phyloP scores from a whole-genome alignment of 2,329 filamentous ascomycete species.

The Xylariales sp. region DNA sequence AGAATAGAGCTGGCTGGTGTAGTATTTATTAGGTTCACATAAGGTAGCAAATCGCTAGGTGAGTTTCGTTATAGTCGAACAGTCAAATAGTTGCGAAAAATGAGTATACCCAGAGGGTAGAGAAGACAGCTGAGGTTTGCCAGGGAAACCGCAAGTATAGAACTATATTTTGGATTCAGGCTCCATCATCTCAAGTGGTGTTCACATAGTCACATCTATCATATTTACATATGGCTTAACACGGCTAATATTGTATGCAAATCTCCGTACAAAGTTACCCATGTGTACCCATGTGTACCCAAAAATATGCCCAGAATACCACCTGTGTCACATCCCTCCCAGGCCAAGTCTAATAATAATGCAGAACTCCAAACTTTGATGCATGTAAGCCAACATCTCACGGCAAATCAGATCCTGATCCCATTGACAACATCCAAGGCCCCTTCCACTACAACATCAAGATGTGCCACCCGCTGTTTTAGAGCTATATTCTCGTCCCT shows the following conservation, averaged over 20 bases:
- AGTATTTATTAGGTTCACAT: neutral
- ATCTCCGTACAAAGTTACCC: constrained; percentile 14
- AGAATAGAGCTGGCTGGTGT: neutral
- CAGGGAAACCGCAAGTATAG: neutral
- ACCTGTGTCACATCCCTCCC: too few relatives aligned
- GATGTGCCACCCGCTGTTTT: constrained; percentile 67
- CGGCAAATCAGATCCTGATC: constrained; percentile 54
- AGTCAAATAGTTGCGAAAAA: neutral
- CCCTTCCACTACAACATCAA: constrained; percentile 70
- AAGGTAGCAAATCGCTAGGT: neutral
- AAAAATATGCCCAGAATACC: neutral
- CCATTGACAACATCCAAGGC: constrained; percentile 71
- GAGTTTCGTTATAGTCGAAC: too few relatives aligned
- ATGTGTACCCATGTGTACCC: constrained; percentile 8
- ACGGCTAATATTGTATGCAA: neutral
- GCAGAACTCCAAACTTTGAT: constrained; percentile 15
- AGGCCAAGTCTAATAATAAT: constrained; percentile 6
- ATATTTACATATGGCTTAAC: constrained; percentile 1
- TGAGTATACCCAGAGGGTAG: too few relatives aligned
- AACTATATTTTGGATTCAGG: neutral
- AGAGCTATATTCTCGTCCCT: constrained; percentile 71
- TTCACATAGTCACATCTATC: neutral
- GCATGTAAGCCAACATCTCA: neutral
- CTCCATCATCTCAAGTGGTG: neutral
- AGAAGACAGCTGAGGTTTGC: neutral